Conservation (phyloP, 176 grass and related monocot genomes). For the Hsuehochloa calcarea region DNA sequence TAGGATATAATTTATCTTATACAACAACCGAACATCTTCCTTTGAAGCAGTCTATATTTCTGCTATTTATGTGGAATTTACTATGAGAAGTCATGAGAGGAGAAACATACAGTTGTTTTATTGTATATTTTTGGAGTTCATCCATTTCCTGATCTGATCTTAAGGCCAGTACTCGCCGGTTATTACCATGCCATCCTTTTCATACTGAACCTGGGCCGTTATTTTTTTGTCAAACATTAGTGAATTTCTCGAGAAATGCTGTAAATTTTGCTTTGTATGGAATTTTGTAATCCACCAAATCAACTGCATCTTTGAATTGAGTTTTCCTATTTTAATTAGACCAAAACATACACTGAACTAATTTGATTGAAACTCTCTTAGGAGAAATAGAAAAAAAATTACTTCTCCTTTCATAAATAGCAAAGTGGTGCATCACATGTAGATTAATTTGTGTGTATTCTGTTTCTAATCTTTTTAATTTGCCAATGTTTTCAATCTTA, state of each 20-base stretch:
- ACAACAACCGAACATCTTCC: background rate
- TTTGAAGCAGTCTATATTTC: background rate
- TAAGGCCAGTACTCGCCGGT: background rate
- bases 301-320: constrained; percentile 17
- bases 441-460: background rate
- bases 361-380: background rate
- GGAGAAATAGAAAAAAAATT: background rate
- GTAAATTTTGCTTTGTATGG: background rate
- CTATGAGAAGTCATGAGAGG: background rate
- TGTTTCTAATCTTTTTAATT: background rate
- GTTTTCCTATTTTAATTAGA: background rate
- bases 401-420: constrained; percentile 8
- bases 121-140: background rate
- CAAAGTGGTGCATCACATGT: background rate
- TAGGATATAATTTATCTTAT: background rate
- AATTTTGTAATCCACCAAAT: background rate
- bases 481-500: too few relatives aligned
- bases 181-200: too few relatives aligned
- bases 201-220: too few relatives aligned
- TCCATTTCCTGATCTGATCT: constrained; percentile 18
- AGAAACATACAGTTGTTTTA: background rate
- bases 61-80: background rate
- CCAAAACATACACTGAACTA: background rate
- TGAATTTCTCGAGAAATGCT: background rate
- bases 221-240: too few relatives aligned